Base-by-base conservation (phyloP, 2,329 filamentous ascomycete species). In the Venturia nashicola region DNA sequence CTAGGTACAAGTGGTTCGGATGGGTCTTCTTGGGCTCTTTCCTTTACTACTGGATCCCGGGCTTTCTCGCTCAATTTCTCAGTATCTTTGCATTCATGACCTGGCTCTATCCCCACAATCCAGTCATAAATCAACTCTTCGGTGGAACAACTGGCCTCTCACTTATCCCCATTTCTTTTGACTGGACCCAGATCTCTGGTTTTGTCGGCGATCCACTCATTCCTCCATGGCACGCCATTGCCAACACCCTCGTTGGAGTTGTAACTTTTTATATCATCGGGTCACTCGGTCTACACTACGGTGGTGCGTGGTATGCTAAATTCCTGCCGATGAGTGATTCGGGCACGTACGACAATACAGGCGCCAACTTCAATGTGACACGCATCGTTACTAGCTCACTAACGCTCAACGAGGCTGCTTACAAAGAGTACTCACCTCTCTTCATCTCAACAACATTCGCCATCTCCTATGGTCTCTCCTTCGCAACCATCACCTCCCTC, bases 401-500 rank as follows among this genome's bases (percentile, higher is more conserved):
- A 61, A 86, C 82, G 0, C 77, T 91, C 27, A 79, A 91, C 68
- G 78, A 82, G 66, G 76, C 79, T 51, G 85, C 83, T 3, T 90
- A 90, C 72, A 76, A 84, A 67, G 77, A 77, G 0, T 90, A 90
- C 69, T 73, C 71, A 9, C 71, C 71, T 18, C 73, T 88, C 4
- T 89, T 87, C 68, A 77, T 90, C 61, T 88, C 86, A 67, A 90
- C 87, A 0, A 88, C 87, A 0, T 90, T 90, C 70, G 82, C 86
- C 66, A 75, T 90, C 65, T 79, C 81, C 0, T 91, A 90, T 68
- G 88, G 87, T 0, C 75, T 90, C 1, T 88, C 85, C 0, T 91
- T 91, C 70, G 88, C 88, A 3, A 82, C 86, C 61, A 88, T 90
- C 48, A 78, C 87, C 0, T 82, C 87, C 0, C 79, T 91, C 1